These are phyloP conservation scores for Podaxis mareebaensis DNA, from an alignment of 768 basidiomycete species.

Conservation along the genomic window DNA sequence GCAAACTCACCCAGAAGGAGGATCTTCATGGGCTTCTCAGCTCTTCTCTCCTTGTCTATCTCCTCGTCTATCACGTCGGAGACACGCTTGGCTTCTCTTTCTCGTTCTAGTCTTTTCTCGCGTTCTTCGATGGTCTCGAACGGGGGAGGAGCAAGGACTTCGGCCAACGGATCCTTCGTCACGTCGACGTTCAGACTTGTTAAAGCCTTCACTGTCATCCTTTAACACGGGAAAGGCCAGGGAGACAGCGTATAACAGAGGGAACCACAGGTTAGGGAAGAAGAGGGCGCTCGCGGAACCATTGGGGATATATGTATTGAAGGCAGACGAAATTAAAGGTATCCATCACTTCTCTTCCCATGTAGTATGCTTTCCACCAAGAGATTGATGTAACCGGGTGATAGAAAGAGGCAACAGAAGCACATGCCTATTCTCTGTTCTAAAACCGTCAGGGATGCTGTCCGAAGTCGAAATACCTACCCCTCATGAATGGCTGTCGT, in stretches of 20 bases:
- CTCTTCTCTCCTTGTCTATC: constrained; percentile 48
- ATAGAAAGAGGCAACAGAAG: constrained; percentile 7
- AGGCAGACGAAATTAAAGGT: neutral
- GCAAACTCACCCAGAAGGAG: constrained; percentile 55
- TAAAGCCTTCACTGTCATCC: neutral
- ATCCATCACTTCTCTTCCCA: constrained; percentile 15
- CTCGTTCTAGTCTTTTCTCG: constrained; percentile 43
- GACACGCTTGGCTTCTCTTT: constrained; percentile 51
- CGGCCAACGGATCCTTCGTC: constrained; percentile 46
- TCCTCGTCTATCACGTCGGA: constrained; percentile 70
- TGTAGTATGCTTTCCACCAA: neutral
- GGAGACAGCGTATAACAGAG: neutral
- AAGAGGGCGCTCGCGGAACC: neutral
- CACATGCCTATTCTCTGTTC: neutral
- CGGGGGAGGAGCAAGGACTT: constrained; percentile 50
- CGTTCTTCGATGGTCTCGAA: constrained; percentile 50
- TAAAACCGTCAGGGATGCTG: neutral
- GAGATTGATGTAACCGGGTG: neutral
- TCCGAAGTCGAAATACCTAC: too few relatives aligned
- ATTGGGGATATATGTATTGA: neutral
- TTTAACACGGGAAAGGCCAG: neutral
- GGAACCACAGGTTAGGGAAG: neutral
- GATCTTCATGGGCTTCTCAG: constrained; percentile 57
- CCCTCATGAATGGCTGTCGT: neutral
- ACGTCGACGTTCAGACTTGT: neutral